Evolutionary conservation across 129 eudicot species (phyloP), one percentile per base, ranked within the genome.

Genomic region (Dittrichia graveolens): DNA sequence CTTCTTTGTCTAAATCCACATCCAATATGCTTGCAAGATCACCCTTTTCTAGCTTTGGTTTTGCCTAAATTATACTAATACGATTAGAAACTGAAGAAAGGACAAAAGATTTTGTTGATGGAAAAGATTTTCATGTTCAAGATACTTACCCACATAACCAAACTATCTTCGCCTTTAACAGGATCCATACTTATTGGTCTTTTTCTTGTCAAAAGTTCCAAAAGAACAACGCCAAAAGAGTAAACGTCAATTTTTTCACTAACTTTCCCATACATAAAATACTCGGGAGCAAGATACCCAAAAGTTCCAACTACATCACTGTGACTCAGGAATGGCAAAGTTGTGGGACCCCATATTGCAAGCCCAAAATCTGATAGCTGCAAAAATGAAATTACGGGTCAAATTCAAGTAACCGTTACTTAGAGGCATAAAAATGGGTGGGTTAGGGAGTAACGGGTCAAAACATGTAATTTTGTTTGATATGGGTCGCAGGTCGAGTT

Each of bases 241-340:
- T 90, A 95, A 14, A 95, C 96, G 74, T 95, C 99, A 4, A 95
- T 76, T 79, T 95, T 95, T 75, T 90, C 94, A 69, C 97, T 88
- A 15, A 95, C 94, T 85, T 90, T 95, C 16, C 99, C 99, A 44
- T 95, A 95, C 99, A 95, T 95, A 70, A 95, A 90, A 78, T 95
- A 95, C 80, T 95, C 99, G 0, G 99, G 99, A 6, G 99, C 99
- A 1, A 95, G 94, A 77, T 95, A 95, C 69, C 99, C 99, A 24
- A 95, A 95, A 3, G 99, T 95, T 62, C 99, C 99, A 3, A 90
- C 94, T 34, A 95, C 97, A 74, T 95, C 94, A 2, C 81, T 74
- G 42, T 95, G 78, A 40, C 86, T 95, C 71, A 83, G 6, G 72
- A 75, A 88, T 39, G 97, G 81, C 61, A 87, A 77, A 40, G 49